Evolutionary conservation across 768 basidiomycete species (phyloP).

Genomic region (Suillus variegatus): DNA sequence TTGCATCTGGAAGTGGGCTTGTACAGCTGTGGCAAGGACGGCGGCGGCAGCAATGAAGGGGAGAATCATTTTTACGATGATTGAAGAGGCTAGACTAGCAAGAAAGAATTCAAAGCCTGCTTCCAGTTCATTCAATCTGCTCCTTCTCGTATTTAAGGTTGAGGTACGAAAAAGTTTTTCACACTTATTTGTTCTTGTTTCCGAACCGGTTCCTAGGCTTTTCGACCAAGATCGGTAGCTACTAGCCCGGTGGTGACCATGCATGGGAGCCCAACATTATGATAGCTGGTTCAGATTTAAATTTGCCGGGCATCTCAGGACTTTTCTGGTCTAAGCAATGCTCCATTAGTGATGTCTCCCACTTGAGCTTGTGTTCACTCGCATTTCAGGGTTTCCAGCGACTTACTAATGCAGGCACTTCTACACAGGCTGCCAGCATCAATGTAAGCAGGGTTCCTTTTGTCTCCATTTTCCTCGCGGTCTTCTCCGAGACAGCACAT

Average conservation of each 20-base stretch:
- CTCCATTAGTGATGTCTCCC: not conserved
- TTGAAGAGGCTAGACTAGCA: not conserved
- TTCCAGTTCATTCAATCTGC: not conserved
- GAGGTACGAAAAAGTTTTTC: constrained; percentile 20
- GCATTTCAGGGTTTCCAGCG: not conserved
- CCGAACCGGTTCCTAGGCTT: not conserved
- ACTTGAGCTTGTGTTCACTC: not conserved
- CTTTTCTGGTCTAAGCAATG: no score
- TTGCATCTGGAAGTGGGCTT: constrained; percentile 80
- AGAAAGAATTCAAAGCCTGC: not conserved
- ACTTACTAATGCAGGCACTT: not conserved
- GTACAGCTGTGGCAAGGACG: constrained; percentile 42
- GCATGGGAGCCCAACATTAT: no score
- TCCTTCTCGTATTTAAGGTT: constrained; percentile 1
- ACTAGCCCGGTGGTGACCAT: no score
- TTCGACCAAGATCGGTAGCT: no score
- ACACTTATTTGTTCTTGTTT: constrained; percentile 23
- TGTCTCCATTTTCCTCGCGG: not conserved
- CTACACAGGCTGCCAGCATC: not conserved
- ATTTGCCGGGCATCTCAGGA: no score
- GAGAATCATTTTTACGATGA: constrained; percentile 33
- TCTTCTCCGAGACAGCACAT: not conserved
- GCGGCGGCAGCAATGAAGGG: constrained; percentile 37
- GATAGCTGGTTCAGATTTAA: no score
- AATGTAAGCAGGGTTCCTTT: not conserved